Evolutionary conservation across 371 early-diverging fungal genomes (phyloP).

Genomic region (Apophysomyces trapeziformis): DNA sequence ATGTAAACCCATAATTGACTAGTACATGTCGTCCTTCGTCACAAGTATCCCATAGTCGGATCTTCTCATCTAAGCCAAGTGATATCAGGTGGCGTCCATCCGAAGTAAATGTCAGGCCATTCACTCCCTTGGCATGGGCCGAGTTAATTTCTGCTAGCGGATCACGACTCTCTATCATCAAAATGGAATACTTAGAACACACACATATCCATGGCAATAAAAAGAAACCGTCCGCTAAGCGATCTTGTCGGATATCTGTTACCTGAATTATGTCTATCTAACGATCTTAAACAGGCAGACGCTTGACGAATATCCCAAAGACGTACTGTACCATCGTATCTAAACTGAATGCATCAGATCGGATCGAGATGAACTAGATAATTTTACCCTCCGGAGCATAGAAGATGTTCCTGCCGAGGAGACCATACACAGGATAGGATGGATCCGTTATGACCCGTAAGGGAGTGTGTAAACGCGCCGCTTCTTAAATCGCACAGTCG

Average conservation of each 20-base stretch:
- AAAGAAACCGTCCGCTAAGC: background rate
- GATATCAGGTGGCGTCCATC: slow-evolving; percentile 69
- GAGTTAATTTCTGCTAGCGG: slow-evolving; percentile 54
- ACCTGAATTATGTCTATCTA: slow-evolving; percentile 66
- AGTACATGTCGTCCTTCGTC: slow-evolving; percentile 65
- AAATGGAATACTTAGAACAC: background rate
- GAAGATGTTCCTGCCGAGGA: slow-evolving; percentile 70
- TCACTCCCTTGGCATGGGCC: slow-evolving; percentile 74
- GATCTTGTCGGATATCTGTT: slow-evolving; percentile 11
- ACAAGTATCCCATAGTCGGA: slow-evolving; percentile 82
- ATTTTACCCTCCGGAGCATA: slow-evolving; percentile 82
- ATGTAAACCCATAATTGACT: slow-evolving; percentile 66
- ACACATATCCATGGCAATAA: background rate
- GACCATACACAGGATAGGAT: slow-evolving; percentile 83
- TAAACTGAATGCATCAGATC: slow-evolving; percentile 15
- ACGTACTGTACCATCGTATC: slow-evolving; percentile 66
- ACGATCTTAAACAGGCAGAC: slow-evolving; percentile 55
- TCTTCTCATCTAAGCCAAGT: slow-evolving; percentile 74
- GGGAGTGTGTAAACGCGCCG: slow-evolving; percentile 76
- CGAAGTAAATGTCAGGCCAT: slow-evolving; percentile 69
- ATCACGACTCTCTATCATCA: slow-evolving; percentile 23
- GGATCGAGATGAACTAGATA: background rate
- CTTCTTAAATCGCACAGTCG: slow-evolving; percentile 81
- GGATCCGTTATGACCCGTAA: slow-evolving; percentile 76
- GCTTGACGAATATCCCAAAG: slow-evolving; percentile 88